Percentiles rank a stretch among this genome's conserved stretches.
Conservation (phyloP, 2,329 filamentous ascomycete genomes). For the Taxawa tesnikishii region DNA sequence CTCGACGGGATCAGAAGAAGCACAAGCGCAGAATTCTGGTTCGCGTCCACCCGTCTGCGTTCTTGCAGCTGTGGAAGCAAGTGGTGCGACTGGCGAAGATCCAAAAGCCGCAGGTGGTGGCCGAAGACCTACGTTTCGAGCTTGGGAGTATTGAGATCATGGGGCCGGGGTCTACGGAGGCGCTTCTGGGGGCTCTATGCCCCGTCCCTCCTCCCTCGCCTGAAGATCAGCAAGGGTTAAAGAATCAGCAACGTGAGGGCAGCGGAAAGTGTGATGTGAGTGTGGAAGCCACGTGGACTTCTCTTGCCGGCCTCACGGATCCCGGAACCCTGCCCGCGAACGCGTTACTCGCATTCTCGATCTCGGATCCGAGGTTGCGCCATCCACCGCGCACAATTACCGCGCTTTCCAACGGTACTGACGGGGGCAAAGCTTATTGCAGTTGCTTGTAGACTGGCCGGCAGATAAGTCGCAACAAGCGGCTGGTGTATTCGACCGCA, state of each 20-base stretch:
- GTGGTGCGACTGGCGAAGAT: slow-evolving; percentile 45
- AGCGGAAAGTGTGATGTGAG: slow-evolving; percentile 22
- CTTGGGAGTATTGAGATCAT: slow-evolving; percentile 59
- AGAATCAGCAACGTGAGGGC: slow-evolving; percentile 15
- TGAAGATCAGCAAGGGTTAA: too few species aligned
- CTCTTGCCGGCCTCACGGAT: slow-evolving; percentile 50
- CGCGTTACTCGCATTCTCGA: slow-evolving; percentile 58
- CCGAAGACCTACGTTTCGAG: slow-evolving; percentile 61
- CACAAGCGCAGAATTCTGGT: slow-evolving; percentile 49
- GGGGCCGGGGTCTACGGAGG: slow-evolving; percentile 68
- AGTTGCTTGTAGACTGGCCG: slow-evolving; percentile 56
- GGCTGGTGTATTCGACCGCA: slow-evolving; percentile 52
- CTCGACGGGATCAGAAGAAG: slow-evolving; percentile 2
- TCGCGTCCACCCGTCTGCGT: slow-evolving; percentile 72
- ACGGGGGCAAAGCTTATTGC: slow-evolving; percentile 35
- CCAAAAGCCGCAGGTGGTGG: slow-evolving; percentile 47
- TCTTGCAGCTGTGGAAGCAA: slow-evolving; percentile 55
- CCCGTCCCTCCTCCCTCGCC: slow-evolving; percentile 24
- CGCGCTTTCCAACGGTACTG: slow-evolving; percentile 15
- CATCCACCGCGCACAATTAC: slow-evolving; percentile 54
- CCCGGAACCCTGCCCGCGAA: slow-evolving; percentile 57
- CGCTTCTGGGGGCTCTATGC: slow-evolving; percentile 57
- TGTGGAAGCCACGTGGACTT: slow-evolving; percentile 31
- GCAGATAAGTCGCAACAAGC: slow-evolving; percentile 37
- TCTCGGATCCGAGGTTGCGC: slow-evolving; percentile 67